Base-by-base conservation (phyloP, 2,329 filamentous ascomycete genomes). In the Arthrobotrys sinensis region DNA sequence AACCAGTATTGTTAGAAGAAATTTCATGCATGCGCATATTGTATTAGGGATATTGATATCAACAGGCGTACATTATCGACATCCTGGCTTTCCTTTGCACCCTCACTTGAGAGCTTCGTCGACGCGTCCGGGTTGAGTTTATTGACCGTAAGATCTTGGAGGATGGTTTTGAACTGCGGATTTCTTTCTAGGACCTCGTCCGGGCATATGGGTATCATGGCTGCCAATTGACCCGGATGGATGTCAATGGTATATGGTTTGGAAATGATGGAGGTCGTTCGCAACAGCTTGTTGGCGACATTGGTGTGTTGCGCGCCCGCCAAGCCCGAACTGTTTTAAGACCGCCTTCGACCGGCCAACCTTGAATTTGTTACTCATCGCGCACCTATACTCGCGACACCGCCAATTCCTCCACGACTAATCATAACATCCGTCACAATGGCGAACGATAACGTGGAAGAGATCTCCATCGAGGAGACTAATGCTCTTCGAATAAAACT, bases 401-500 rank as follows among this genome's bases (percentile, higher is more conserved):
- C 4, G 14, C 4, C 24, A 28, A 28, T 28, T 28, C 24, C 21
- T 12, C 24, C 50, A 57, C 50, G n/a, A 69, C 36, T n/a, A 10
- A 3, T n/a, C 7, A 24, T 53, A 8, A 7, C 14, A 11, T 3
- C 14, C 12, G 10, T 3, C 50, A 66, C 36, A 0, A 79, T 79
- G 76, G 69, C 69, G 55, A 69, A 69, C 38, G 76, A 70, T 16
- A 60, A 69, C 14, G 69, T 70, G 28, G 76, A 75, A 14, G 64
- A 69, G 40, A 69, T 93, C 52, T 91, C 92, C 32, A 94, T 98
- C 83, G 93, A 96, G 85, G 94, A 97, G 88, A 93, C 93, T 81
- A 98, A 98, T 86, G 92, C 94, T 83, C 91, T 97, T 83, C 93
- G 95, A 82, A 88, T 91, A 82, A 93, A 93, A 62, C 90, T 97